phyloP scores from a whole-genome alignment of 352 stramenopile species.

The Phytophthora europaea region DNA sequence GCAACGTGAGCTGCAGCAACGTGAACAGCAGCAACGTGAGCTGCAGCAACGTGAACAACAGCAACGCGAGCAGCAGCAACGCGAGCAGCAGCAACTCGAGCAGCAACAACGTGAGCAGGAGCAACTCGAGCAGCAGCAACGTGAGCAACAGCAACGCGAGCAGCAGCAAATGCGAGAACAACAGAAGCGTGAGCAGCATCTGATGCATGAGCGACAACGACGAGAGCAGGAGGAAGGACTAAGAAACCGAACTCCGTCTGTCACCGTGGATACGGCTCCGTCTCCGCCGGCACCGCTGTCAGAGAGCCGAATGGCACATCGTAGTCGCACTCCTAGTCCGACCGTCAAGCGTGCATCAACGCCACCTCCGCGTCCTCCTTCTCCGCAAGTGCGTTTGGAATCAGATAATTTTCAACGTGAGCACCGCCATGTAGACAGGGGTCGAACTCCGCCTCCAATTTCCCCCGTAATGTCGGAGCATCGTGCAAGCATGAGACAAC shows the following conservation, averaged over 20 bases:
- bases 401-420: conserved; percentile 26
- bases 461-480: conserved; percentile 27
- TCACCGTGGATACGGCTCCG: conserved; percentile 40
- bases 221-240: conserved; percentile 27
- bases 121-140: conserved; percentile 19
- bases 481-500: conserved; percentile 16
- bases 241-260: conserved; percentile 42
- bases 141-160: conserved; percentile 24
- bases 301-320: conserved; percentile 18
- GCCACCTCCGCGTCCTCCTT: conserved; percentile 34
- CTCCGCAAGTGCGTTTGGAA: conserved; percentile 36
- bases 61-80: conserved; percentile 1
- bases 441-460: conserved; percentile 28
- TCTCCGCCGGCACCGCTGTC: conserved; percentile 20
- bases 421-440: conserved; percentile 25
- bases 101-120: conserved; percentile 19
- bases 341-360: conserved; percentile 39
- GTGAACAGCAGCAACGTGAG: conserved; percentile 9
- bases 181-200: conserved; percentile 13
- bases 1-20: conserved; percentile 20
- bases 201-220: conserved; percentile 15
- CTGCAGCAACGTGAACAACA: conserved; percentile 15
- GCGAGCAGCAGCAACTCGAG: conserved; percentile 5
- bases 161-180: no score
- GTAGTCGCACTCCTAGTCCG: conserved; percentile 34